Evolutionary conservation across 495 filamentous ascomycete genomes (phyloP).

Genomic region (Talaromyces ruber): DNA sequence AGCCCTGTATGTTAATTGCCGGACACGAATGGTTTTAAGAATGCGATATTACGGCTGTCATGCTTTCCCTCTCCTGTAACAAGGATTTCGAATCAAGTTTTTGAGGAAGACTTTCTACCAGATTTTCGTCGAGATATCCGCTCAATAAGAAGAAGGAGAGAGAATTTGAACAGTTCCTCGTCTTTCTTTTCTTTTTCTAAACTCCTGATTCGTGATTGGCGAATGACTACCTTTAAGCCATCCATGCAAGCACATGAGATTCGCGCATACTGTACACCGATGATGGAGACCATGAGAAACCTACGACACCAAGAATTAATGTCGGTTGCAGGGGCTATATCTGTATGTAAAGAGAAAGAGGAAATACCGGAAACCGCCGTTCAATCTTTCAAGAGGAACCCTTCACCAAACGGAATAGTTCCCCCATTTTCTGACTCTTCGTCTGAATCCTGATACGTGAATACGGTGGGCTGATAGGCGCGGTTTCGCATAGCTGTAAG

Average conservation of each 20-base stretch:
- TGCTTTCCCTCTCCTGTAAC: neutral
- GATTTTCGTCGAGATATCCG: neutral
- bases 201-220: conserved; percentile 5
- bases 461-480: neutral
- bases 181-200: conserved; percentile 1
- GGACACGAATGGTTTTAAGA: too few species aligned
- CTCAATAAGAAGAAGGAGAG: too few species aligned
- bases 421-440: neutral
- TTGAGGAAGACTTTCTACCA: neutral
- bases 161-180: neutral
- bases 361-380: neutral
- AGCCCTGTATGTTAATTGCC: too few species aligned
- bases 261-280: conserved; percentile 10
- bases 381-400: neutral
- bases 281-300: conserved; percentile 3
- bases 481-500: conserved; percentile 4
- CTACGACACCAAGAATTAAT: neutral
- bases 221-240: neutral
- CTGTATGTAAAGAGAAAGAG: neutral
- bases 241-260: conserved; percentile 11
- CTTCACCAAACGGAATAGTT: neutral
- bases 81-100: neutral
- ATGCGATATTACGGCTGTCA: too few species aligned
- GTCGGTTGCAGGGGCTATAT: neutral
- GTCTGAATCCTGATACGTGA: neutral